Base-by-base conservation (phyloP, 2,329 filamentous ascomycete species). In the Hymenoscyphus occultus region DNA sequence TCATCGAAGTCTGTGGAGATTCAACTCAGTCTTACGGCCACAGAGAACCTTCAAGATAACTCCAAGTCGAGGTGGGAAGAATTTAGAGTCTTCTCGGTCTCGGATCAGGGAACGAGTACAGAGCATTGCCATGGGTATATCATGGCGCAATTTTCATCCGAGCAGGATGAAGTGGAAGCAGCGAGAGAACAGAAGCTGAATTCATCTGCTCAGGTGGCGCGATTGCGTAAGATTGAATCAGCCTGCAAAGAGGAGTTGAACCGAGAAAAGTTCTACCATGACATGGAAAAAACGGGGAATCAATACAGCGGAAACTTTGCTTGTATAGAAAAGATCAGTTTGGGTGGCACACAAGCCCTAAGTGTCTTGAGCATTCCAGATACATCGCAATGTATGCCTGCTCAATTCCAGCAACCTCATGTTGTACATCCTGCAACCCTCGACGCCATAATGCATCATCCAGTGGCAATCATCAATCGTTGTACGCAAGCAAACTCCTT, bases 361-460 rank as follows among this genome's bases (percentile, higher is more conserved):
- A 40, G 45, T 39, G 40, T 40, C n/a, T 39, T 63, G 32, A 58
- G 16, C 28, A 51, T 65, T 31, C 64, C 64, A 35, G 61, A 65
- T 60, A 48, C 35, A 14, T 51, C 61, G 16, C 35, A 61, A n/a
- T 61, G 32, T n/a, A 65, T 63, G 61, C 64, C 64, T 14, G 39
- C 54, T 32, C 22, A 39, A 51, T 64, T 54, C 51, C 22, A 56
- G 22, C 67, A 67, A 65, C 77, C 80, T 3, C 82, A 86, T 67
- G 64, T 85, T 5, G 79, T 86, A 32, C 84, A 87, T 66, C 84
- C 84, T 0, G 79, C 82, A 3, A 86, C 83, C 0, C 76, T 86
- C 16, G 84, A 86, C 68, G 75, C 81, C 2, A 81, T 86, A 48
- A 40, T 63, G 45, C 64, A 63, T 56, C 51, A 51, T 39, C 39